Base-by-base conservation (phyloP, 768 basidiomycete species). In the Boletus rubropictus region DNA sequence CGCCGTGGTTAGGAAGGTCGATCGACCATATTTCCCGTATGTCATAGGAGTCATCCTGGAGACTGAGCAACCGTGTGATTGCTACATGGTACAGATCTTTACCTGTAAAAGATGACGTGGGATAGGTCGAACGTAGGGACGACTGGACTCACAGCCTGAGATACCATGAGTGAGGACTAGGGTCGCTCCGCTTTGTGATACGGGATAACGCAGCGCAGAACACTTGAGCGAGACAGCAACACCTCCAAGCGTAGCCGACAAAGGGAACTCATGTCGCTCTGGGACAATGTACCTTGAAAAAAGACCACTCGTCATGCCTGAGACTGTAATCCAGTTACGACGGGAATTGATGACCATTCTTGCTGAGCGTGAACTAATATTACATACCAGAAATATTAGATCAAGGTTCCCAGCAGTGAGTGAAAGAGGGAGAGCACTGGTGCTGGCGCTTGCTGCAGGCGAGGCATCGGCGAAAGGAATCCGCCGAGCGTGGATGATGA, bases 1-100 rank as follows among this genome's bases (percentile, higher is more conserved):
- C 59, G 5, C 69, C 68, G 27, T 69, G 68, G 42, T 69, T 69
- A 1, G 66, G 69, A 44, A 67, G 56, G 42, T 69, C 68, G 3
- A 69, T 50, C 3, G 62, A 57, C 67, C 67, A 68, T 45, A 69
- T 58, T 37, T 68, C 67, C 3, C 58, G 54, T 17, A 68, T 57
- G 22, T 44, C 51, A 28, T 55, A 61, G 3, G 52, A 44, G 4
- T 53, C 49, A 17, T 48, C 35, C 10, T 39, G 39, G 39, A 50
- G 46, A 25, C 33, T 33, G 32, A 67, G 54, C 6, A 66, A 20
- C 6, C 51, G 50, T 7, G 44, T 38, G 11, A 66, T 46, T 28
- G 50, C 12, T 4, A 50, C 36, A 17, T 67, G 60, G 35, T 62
- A 68, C 28, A 56, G 45, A 49, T 65, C 64, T 39, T 67, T 65